These are phyloP conservation scores for Colletotrichum acutatum DNA, from an alignment of 2,329 filamentous ascomycete genomes.

Conservation along the genomic window DNA sequence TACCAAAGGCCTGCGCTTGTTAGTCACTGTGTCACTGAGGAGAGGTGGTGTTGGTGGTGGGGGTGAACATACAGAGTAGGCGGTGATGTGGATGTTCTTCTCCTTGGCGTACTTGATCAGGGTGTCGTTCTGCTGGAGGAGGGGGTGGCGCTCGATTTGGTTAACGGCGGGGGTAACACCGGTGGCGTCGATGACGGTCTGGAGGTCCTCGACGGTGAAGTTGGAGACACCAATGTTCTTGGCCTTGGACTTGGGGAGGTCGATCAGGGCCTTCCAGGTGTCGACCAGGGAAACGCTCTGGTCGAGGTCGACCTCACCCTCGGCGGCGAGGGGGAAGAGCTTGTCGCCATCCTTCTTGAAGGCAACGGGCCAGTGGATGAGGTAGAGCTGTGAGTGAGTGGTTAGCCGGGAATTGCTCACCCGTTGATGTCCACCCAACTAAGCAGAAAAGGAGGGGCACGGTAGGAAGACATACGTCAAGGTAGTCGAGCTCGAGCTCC, in stretches of 20 bases:
- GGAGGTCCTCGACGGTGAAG: conserved; percentile 68
- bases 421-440: too few relatives aligned
- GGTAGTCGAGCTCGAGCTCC: conserved; percentile 66
- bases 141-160: conserved; percentile 77
- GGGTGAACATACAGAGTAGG: conserved; percentile 60
- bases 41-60: rapidly evolving
- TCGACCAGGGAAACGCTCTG: conserved; percentile 52
- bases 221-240: conserved; percentile 79
- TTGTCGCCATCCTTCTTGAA: conserved; percentile 49
- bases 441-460: too few relatives aligned
- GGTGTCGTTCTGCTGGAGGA: conserved; percentile 66
- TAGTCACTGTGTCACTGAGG: neutral
- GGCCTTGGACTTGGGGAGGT: conserved; percentile 70
- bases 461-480: conserved; percentile 54
- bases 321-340: conserved; percentile 56
- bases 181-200: conserved; percentile 66
- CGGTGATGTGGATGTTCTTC: conserved; percentile 75
- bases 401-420: neutral
- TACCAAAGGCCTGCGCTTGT: conserved; percentile 50
- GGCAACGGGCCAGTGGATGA: conserved; percentile 72
- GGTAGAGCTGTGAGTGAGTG: conserved; percentile 56
- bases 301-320: conserved; percentile 54
- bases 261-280: conserved; percentile 62
- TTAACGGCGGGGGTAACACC: conserved; percentile 71
- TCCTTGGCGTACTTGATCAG: conserved; percentile 69